phyloP scores from a whole-genome alignment of 176 grass and related monocot species.

The Aegilops bicornis region DNA sequence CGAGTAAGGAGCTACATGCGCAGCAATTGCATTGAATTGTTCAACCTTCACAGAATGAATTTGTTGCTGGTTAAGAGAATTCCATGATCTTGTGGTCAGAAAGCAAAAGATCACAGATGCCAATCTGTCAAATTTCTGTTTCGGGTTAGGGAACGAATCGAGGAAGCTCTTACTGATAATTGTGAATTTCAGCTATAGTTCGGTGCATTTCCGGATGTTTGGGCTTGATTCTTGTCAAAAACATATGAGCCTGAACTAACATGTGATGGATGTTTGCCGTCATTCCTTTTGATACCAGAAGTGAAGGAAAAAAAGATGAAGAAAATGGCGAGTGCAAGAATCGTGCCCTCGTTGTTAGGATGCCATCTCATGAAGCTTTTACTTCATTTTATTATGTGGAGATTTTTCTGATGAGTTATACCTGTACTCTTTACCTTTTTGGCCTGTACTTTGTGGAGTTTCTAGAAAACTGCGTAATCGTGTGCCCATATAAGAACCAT shows the following conservation, averaged over 20 bases:
- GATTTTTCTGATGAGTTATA: conserved; percentile 32
- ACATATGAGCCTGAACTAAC: conserved; percentile 23
- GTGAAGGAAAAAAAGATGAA: background rate
- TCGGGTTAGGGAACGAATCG: conserved; percentile 8
- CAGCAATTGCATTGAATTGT: conserved; percentile 21
- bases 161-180: conserved; percentile 30
- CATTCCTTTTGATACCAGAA: conserved; percentile 14
- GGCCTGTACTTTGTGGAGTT: conserved; percentile 36
- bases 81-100: conserved; percentile 21
- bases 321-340: conserved; percentile 4
- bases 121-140: conserved; percentile 23
- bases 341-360: conserved; percentile 25
- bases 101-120: conserved; percentile 8
- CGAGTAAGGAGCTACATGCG: conserved; percentile 13
- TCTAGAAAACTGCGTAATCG: conserved; percentile 31
- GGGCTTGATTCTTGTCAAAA: conserved; percentile 26
- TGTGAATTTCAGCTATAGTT: conserved; percentile 31
- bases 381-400: conserved; percentile 28
- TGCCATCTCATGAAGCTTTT: conserved; percentile 19
- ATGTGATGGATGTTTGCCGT: conserved; percentile 30
- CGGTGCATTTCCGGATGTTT: conserved; percentile 19
- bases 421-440: conserved; percentile 27
- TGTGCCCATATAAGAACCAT: conserved; percentile 24
- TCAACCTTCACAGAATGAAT: conserved; percentile 8
- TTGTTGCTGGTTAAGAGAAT: conserved; percentile 30